Evolutionary conservation across 148 eudicot species (phyloP).

Genomic region (Euryodendron excelsum): DNA sequence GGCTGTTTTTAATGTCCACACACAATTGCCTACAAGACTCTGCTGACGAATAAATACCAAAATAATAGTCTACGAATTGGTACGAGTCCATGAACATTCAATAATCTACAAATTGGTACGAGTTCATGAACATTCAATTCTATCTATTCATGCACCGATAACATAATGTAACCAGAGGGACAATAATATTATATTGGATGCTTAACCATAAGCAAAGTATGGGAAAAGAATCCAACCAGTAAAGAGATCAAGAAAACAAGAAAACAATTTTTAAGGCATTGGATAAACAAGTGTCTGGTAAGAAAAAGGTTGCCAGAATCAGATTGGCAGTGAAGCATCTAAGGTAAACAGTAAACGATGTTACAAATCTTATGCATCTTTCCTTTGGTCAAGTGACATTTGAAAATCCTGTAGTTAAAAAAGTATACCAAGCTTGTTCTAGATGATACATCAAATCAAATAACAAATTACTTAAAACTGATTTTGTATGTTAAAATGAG

Average conservation of each 20-base stretch:
- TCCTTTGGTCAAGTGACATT: neutral
- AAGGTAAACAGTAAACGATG: too few relatives aligned
- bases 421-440: neutral
- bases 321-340: too few relatives aligned
- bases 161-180: neutral
- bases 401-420: neutral
- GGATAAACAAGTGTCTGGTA: too few relatives aligned
- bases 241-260: too few relatives aligned
- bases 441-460: neutral
- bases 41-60: neutral
- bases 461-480: neutral
- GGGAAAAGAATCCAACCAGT: neutral
- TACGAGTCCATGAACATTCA: too few relatives aligned
- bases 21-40: neutral
- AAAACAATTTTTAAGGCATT: too few relatives aligned
- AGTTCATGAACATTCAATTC: neutral
- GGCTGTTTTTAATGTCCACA: neutral
- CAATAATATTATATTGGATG: neutral
- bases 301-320: too few relatives aligned
- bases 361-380: too few relatives aligned
- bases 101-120: neutral
- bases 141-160: neutral
- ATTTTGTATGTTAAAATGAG: neutral
- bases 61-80: neutral
- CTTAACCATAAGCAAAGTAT: neutral